A percentile compares a stretch with the other conserved stretches of the same genome.
Conservation (phyloP, 2,329 filamentous ascomycete species). For the Fusarium sp. region DNA sequence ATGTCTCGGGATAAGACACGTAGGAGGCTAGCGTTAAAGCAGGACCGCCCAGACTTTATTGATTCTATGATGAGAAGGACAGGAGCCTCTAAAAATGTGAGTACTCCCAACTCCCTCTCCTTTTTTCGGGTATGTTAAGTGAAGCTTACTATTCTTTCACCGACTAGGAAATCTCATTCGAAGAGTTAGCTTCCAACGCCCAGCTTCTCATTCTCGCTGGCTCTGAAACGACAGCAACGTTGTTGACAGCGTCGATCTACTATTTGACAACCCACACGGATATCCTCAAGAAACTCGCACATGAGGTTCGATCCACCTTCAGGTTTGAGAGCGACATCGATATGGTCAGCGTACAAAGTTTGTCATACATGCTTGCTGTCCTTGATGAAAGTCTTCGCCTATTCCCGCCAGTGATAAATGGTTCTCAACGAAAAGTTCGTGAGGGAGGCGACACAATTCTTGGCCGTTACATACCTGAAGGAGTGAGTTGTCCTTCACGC, state of each 20-base stretch:
- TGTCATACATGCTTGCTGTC: constrained; percentile 53
- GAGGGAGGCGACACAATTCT: constrained; percentile 49
- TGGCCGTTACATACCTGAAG: constrained; percentile 51
- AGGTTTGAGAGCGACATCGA: constrained; percentile 56
- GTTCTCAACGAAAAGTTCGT: constrained; percentile 43
- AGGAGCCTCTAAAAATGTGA: neutral
- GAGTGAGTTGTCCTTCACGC: constrained; percentile 35
- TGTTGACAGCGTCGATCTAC: constrained; percentile 49
- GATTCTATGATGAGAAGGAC: constrained; percentile 4
- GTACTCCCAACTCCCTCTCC: neutral
- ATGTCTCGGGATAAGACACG: neutral
- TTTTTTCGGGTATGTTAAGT: neutral
- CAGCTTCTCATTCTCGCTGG: constrained; percentile 50
- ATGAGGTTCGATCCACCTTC: constrained; percentile 60
- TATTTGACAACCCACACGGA: constrained; percentile 48
- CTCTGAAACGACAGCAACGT: constrained; percentile 55
- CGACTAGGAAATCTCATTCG: constrained; percentile 2
- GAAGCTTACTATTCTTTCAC: neutral
- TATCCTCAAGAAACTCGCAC: constrained; percentile 46
- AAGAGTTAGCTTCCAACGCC: constrained; percentile 2
- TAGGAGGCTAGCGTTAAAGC: neutral
- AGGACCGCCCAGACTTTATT: neutral
- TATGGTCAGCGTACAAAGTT: constrained; percentile 18
- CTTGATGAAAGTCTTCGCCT: constrained; percentile 60
- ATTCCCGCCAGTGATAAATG: constrained; percentile 29